Percentiles rank a stretch among this genome's conserved stretches.
These are phyloP conservation scores for Colletotrichum simmondsii DNA, from an alignment of 2,329 filamentous ascomycete genomes.

Conservation along the genomic window DNA sequence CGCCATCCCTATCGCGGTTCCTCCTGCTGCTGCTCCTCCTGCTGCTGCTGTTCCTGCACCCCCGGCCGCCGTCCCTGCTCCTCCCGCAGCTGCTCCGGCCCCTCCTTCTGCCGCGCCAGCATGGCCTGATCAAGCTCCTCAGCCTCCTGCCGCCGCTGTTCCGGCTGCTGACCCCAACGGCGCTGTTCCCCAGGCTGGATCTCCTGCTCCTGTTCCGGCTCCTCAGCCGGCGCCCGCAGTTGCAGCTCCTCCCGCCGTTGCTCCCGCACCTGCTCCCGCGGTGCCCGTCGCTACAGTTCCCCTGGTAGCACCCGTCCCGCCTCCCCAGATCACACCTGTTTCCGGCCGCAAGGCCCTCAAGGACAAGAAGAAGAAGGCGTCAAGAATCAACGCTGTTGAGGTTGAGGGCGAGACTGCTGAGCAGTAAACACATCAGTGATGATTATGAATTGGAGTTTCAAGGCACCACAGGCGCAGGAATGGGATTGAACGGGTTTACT, in stretches of 20 bases:
- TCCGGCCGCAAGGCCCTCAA: conserved; percentile 8
- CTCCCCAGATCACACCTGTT: conserved; percentile 11
- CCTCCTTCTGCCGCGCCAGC: neutral
- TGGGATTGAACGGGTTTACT: neutral
- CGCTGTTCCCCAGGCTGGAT: neutral
- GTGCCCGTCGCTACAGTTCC: conserved; percentile 9
- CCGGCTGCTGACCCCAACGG: neutral
- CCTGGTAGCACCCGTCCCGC: neutral
- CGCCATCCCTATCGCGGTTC: neutral
- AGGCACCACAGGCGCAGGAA: conserved; percentile 8
- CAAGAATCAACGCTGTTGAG: neutral
- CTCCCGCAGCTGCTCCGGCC: neutral
- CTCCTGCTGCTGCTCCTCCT: neutral
- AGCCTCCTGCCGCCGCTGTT: neutral
- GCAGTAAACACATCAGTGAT: neutral
- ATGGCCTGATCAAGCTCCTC: neutral
- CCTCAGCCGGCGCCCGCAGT: conserved; percentile 1
- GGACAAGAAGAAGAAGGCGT: conserved; percentile 21
- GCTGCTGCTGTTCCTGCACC: neutral
- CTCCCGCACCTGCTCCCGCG: neutral
- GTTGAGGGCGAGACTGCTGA: neutral
- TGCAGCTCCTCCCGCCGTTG: neutral
- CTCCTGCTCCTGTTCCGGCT: neutral
- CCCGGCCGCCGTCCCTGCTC: neutral
- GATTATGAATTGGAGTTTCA: conserved; percentile 21